These are phyloP conservation scores for Penicillium chermesinum DNA, from an alignment of 495 filamentous ascomycete genomes.

Conservation along the genomic window DNA sequence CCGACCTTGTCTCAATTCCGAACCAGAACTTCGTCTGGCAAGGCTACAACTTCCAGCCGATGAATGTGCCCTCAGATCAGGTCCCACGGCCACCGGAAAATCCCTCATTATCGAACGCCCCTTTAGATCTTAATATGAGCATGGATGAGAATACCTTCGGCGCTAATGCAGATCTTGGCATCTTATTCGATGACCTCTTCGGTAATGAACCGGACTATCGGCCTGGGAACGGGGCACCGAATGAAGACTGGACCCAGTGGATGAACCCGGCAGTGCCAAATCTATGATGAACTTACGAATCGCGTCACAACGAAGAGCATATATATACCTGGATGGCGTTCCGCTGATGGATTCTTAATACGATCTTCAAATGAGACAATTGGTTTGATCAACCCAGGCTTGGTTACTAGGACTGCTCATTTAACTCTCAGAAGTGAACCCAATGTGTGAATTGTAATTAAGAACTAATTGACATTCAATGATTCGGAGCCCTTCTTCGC, in stretches of 20 bases:
- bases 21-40: constrained; percentile 45
- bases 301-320: constrained; percentile 15
- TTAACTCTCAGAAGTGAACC: no score
- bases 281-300: constrained; percentile 21
- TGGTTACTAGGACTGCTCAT: no score
- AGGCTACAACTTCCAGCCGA: constrained; percentile 36
- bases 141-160: constrained; percentile 28
- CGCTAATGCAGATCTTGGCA: constrained; percentile 32
- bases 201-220: constrained; percentile 28
- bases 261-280: constrained; percentile 25
- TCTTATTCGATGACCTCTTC: constrained; percentile 43
- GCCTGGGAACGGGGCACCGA: constrained; percentile 16
- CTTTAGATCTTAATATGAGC: constrained; percentile 26
- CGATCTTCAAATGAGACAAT: not conserved
- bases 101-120: constrained; percentile 13
- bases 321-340: constrained; percentile 26
- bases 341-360: not conserved
- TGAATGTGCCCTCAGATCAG: constrained; percentile 13
- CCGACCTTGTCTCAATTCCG: constrained; percentile 43
- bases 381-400: no score
- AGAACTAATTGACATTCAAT: no score
- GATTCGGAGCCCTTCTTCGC: no score
- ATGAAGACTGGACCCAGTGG: constrained; percentile 44
- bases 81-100: constrained; percentile 16
- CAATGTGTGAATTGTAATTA: no score